Evolutionary conservation across 2,329 filamentous ascomycete genomes (phyloP).

Genomic region (Penicillium fuscoglaucum): DNA sequence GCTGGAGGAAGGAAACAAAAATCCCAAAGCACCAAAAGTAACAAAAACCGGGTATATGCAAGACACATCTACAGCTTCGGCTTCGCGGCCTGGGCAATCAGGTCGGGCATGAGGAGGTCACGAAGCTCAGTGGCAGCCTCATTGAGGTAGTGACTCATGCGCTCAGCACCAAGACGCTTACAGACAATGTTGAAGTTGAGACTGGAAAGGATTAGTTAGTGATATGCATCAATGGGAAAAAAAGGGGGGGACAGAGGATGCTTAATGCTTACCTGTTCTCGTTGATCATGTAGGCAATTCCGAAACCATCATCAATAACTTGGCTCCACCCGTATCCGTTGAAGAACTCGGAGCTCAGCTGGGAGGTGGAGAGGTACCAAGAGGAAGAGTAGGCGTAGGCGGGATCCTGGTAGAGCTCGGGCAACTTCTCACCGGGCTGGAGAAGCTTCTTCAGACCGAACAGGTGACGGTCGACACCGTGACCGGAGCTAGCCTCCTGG

Average conservation of each 20-base stretch:
- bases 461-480: slow-evolving; percentile 93
- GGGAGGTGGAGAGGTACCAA: slow-evolving; percentile 87
- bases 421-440: slow-evolving; percentile 74
- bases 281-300: slow-evolving; percentile 99
- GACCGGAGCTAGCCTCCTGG: slow-evolving; percentile 80
- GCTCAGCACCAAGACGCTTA: slow-evolving; percentile 84
- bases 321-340: slow-evolving; percentile 99
- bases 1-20: slow-evolving; percentile 6
- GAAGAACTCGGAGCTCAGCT: slow-evolving; percentile 95
- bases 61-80: slow-evolving; percentile 70
- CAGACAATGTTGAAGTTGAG: slow-evolving; percentile 98
- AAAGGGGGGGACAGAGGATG: background rate
- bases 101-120: slow-evolving; percentile 76
- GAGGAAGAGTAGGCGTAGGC: slow-evolving; percentile 78
- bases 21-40: background rate
- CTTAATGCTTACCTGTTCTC: slow-evolving; percentile 72
- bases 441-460: slow-evolving; percentile 94
- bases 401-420: slow-evolving; percentile 82
- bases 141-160: slow-evolving; percentile 94
- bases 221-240: background rate
- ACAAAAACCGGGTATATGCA: slow-evolving; percentile 12
- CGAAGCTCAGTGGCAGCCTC: slow-evolving; percentile 90
- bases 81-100: slow-evolving; percentile 69
- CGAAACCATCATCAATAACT: slow-evolving; percentile 92
- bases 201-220: slow-evolving; percentile 48